Evolutionary conservation across 257 asterid species (phyloP).

Genomic region (Parsonsia alboflavescens): DNA sequence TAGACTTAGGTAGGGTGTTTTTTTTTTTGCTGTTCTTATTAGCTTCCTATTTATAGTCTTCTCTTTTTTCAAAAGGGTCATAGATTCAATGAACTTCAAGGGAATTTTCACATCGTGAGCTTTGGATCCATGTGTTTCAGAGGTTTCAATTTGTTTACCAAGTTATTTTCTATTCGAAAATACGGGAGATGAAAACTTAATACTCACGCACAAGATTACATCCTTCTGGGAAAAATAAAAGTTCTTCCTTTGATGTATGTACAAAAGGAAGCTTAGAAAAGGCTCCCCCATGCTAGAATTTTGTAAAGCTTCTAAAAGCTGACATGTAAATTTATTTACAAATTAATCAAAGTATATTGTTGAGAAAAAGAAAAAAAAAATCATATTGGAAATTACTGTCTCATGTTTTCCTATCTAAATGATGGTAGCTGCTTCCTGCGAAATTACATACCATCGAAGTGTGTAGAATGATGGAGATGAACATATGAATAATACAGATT

Average conservation of each 20-base stretch:
- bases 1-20: slow-evolving; percentile 2
- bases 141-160: background rate
- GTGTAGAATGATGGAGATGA: background rate
- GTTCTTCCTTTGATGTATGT: background rate
- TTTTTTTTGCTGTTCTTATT: background rate
- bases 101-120: background rate
- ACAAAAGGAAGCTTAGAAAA: background rate
- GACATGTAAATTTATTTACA: background rate
- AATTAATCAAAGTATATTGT: background rate
- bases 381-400: background rate
- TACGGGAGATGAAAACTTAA: background rate
- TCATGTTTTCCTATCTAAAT: slow-evolving; percentile 8
- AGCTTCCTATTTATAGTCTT: background rate
- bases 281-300: background rate
- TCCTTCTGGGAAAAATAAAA: background rate
- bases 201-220: background rate
- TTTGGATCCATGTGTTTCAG: background rate
- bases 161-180: no score
- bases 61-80: background rate
- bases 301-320: background rate
- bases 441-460: slow-evolving; percentile 21
- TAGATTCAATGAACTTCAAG: background rate
- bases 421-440: slow-evolving; percentile 16
- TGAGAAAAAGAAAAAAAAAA: background rate
- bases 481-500: background rate